Evolutionary conservation across 352 stramenopile genomes (phyloP).

Genomic region (Phytophthora syringae): DNA sequence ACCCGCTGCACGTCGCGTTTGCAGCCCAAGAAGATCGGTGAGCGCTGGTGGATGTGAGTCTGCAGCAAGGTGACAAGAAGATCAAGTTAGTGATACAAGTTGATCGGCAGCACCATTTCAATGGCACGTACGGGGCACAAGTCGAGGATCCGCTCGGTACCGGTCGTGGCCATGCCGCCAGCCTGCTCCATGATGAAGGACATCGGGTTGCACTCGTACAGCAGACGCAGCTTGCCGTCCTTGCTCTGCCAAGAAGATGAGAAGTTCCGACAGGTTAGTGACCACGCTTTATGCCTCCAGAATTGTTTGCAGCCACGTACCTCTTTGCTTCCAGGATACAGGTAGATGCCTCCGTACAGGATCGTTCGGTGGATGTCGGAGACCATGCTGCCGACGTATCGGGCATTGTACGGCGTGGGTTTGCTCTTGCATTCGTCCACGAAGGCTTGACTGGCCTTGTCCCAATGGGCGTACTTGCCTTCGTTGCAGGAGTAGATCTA

Average conservation of each 20-base stretch:
- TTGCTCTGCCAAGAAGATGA: conserved; percentile 51
- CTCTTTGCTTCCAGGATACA: conserved; percentile 97
- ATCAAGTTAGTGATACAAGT: conserved; percentile 7
- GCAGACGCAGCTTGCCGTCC: conserved; percentile 95
- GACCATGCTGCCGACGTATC: conserved; percentile 99
- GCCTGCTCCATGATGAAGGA: conserved; percentile 98
- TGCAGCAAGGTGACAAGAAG: conserved; percentile 21
- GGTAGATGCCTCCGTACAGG: conserved; percentile 98
- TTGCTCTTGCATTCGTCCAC: conserved; percentile 87
- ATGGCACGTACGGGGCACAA: conserved; percentile 81
- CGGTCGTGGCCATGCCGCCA: conserved; percentile 95
- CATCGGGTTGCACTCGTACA: conserved; percentile 99
- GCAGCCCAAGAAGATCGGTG: conserved; percentile 97
- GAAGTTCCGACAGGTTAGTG: conserved; percentile 3
- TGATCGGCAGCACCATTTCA: conserved; percentile 14
- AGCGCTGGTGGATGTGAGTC: conserved; percentile 96
- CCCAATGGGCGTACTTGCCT: conserved; percentile 96
- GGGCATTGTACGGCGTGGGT: conserved; percentile 85
- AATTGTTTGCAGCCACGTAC: conserved; percentile 39
- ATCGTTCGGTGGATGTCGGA: conserved; percentile 98
- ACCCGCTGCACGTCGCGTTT: conserved; percentile 85
- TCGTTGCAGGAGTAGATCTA: conserved; percentile 98
- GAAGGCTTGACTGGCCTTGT: conserved; percentile 90
- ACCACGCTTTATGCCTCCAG: conserved; percentile 12
- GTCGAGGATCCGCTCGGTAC: conserved; percentile 93